phyloP scores from a whole-genome alignment of 2,329 filamentous ascomycete species.

The Fusarium irregulare region DNA sequence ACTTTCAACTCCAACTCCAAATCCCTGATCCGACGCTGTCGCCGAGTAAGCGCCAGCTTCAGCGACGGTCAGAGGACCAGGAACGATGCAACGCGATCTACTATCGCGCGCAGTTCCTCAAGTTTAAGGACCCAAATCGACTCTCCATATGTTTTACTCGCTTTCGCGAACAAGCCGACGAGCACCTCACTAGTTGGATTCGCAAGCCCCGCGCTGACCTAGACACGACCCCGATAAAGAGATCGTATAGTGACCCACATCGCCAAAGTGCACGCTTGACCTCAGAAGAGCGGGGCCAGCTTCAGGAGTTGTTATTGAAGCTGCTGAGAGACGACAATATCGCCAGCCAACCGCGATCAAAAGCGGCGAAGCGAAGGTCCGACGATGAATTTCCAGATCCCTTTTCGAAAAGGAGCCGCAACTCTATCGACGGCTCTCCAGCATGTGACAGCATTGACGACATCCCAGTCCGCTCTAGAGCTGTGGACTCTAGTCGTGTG shows the following conservation, averaged over 20 bases:
- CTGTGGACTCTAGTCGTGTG: constrained; percentile 5
- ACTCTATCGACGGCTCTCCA: constrained; percentile 16
- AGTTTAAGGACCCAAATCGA: constrained; percentile 30
- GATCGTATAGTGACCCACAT: constrained; percentile 37
- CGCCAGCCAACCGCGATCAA: constrained; percentile 15
- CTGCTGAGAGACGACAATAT: constrained; percentile 32
- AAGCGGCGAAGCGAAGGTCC: constrained; percentile 37
- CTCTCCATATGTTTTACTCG: constrained; percentile 39
- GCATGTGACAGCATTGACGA: constrained; percentile 31
- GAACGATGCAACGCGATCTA: constrained; percentile 42
- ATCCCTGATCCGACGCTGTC: constrained; percentile 42
- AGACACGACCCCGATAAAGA: constrained; percentile 34
- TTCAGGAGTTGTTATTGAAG: constrained; percentile 42
- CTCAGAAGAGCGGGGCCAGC: constrained; percentile 39
- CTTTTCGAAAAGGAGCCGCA: constrained; percentile 33
- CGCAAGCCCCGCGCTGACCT: constrained; percentile 35
- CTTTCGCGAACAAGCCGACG: constrained; percentile 42
- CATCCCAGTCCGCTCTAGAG: constrained; percentile 38
- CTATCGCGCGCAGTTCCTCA: constrained; percentile 32
- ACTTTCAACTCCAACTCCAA: constrained; percentile 44
- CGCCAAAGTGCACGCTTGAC: constrained; percentile 27
- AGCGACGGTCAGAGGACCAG: constrained; percentile 39
- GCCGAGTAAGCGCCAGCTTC: constrained; percentile 41
- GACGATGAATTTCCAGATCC: constrained; percentile 38
- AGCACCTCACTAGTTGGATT: constrained; percentile 35